These are phyloP conservation scores for Boletus mariae DNA, from an alignment of 1,284 basidiomycete species.

Conservation along the genomic window DNA sequence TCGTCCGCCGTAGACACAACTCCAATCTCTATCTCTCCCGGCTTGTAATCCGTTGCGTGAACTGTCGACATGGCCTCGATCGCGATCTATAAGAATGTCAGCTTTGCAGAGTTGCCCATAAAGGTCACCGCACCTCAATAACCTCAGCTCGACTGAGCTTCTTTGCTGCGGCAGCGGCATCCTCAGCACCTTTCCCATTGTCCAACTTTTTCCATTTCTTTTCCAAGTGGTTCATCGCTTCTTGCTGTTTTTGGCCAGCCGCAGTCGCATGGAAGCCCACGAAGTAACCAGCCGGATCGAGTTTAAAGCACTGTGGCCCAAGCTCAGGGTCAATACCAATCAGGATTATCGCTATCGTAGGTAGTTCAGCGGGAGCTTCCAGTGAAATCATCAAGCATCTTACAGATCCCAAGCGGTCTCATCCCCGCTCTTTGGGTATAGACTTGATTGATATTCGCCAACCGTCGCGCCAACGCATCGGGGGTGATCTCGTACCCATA, in stretches of 20 bases:
- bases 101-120: slow-evolving; percentile 5
- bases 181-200: slow-evolving; percentile 68
- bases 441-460: slow-evolving; percentile 99
- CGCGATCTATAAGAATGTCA: slow-evolving; percentile 62
- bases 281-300: slow-evolving; percentile 98
- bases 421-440: slow-evolving; percentile 98
- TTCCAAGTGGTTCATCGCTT: slow-evolving; percentile 97
- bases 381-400: slow-evolving; percentile 27
- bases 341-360: slow-evolving; percentile 82
- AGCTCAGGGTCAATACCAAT: slow-evolving; percentile 90
- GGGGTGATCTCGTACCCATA: slow-evolving; percentile 98
- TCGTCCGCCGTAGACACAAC: slow-evolving; percentile 72
- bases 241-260: slow-evolving; percentile 96
- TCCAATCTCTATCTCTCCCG: slow-evolving; percentile 84
- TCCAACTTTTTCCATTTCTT: slow-evolving; percentile 98
- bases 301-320: slow-evolving; percentile 95
- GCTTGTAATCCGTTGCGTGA: slow-evolving; percentile 93
- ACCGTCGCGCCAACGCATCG: slow-evolving; percentile 86
- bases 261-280: slow-evolving; percentile 97
- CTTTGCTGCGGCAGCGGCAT: slow-evolving; percentile 67
- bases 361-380: slow-evolving; percentile 3
- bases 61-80: slow-evolving; percentile 93
- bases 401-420: slow-evolving; percentile 94
- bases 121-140: slow-evolving; percentile 67
- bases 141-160: slow-evolving; percentile 64